phyloP scores from a whole-genome alignment of 2,329 filamentous ascomycete species.

The Ophiostoma sp. region DNA sequence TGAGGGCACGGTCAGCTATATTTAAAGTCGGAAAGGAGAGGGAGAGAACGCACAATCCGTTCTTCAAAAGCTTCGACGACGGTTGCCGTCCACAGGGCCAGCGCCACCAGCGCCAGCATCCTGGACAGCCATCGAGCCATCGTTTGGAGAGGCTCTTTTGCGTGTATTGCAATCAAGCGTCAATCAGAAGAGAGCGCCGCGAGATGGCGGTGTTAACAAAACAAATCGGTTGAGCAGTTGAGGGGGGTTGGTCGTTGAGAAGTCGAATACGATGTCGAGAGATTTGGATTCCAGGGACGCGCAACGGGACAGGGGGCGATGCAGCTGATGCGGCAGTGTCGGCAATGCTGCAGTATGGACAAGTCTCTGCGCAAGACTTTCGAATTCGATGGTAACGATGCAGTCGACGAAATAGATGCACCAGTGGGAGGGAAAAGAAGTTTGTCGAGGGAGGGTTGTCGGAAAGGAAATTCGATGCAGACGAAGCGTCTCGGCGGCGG shows the following conservation, averaged over 20 bases:
- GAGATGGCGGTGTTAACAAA: neutral
- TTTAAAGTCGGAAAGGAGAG: neutral
- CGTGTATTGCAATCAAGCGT: neutral
- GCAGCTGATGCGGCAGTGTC: conserved; percentile 11
- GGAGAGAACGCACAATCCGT: conserved; percentile 49
- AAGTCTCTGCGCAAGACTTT: neutral
- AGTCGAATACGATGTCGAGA: neutral
- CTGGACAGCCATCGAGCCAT: conserved; percentile 59
- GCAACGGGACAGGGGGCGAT: neutral
- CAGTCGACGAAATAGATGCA: neutral
- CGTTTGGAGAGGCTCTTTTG: conserved; percentile 30
- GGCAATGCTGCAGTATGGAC: neutral
- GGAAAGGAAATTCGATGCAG: neutral
- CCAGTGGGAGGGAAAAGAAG: neutral
- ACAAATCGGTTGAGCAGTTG: no score
- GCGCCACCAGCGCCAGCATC: conserved; percentile 49
- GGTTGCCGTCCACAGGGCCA: conserved; percentile 55
- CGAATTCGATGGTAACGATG: neutral
- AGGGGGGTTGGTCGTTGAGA: no score
- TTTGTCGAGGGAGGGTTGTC: neutral
- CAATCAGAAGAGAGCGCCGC: neutral
- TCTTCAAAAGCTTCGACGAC: conserved; percentile 53
- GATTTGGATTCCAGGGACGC: neutral
- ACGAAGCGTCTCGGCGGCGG: neutral
- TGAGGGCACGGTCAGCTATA: conserved; percentile 39